Conservation (phyloP, 495 filamentous ascomycete species). For the Daldinia concentrica region DNA sequence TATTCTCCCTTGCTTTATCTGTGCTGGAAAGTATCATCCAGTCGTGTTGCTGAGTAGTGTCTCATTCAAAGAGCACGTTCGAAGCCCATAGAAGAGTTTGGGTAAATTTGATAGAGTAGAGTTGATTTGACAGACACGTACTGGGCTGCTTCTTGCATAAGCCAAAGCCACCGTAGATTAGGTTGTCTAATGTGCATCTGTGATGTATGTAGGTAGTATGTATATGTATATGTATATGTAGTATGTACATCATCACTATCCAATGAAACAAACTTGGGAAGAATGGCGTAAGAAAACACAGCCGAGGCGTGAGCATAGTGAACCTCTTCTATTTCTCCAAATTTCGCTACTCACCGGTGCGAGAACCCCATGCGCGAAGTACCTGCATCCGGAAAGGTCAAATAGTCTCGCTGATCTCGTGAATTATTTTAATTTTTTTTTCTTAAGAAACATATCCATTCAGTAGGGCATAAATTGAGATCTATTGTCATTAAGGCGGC, state of each 20-base stretch:
- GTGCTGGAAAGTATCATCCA: conserved; percentile 12
- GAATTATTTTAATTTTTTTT: conserved; percentile 12
- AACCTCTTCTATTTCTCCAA: conserved; percentile 25
- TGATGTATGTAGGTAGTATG: conserved; percentile 12
- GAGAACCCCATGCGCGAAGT: conserved; percentile 34
- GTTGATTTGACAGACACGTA: conserved; percentile 26
- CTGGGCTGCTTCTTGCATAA: conserved; percentile 14
- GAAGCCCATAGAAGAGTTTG: conserved; percentile 35
- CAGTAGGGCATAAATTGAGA: background rate
- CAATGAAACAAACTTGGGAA: conserved; percentile 19
- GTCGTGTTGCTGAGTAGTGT: conserved; percentile 19
- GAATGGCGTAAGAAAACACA: conserved; percentile 11
- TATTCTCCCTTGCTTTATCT: conserved; percentile 30
- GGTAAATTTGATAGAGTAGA: conserved; percentile 26
- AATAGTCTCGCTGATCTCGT: conserved; percentile 38
- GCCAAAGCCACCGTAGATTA: conserved; percentile 9
- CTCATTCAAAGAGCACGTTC: conserved; percentile 20
- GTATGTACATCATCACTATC: conserved; percentile 4
- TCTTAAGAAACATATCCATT: conserved; percentile 19
- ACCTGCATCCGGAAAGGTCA: conserved; percentile 38
- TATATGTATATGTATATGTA: conserved; percentile 20
- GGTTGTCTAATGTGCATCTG: conserved; percentile 25
- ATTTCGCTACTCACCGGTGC: conserved; percentile 25
- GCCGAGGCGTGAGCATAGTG: conserved; percentile 28
- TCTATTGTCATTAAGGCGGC: background rate